Evolutionary conservation across 164 flowering plant species (phyloP).

Genomic region (Magnolia sinica): DNA sequence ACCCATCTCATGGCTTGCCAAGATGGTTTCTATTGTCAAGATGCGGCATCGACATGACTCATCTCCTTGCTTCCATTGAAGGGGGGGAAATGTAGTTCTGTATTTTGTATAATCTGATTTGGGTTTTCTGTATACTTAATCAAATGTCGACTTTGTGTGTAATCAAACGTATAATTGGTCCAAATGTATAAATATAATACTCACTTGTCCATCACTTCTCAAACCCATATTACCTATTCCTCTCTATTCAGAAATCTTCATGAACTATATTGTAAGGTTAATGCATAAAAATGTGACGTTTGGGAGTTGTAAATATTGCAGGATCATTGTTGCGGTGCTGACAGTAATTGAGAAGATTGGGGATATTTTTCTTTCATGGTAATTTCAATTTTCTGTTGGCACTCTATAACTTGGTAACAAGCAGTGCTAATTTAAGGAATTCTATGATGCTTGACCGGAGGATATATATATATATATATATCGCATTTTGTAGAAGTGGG

Average conservation of each 20-base stretch:
- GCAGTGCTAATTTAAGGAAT: background rate
- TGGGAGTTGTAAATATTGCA: slow-evolving; percentile 23
- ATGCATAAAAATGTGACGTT: background rate
- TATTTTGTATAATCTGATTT: too few species aligned
- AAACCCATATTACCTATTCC: background rate
- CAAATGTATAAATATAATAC: background rate
- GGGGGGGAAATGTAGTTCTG: background rate
- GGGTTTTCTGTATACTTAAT: background rate
- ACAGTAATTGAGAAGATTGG: slow-evolving; percentile 55
- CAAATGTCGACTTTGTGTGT: background rate
- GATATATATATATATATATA: too few species aligned
- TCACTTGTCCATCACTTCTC: background rate
- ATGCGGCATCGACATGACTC: too few species aligned
- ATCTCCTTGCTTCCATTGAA: too few species aligned
- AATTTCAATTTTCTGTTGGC: background rate
- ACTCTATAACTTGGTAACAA: background rate
- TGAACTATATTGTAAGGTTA: background rate
- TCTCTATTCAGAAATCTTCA: background rate
- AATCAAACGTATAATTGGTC: background rate
- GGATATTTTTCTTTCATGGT: slow-evolving; percentile 68
- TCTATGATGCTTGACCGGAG: background rate
- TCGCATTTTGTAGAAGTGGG: background rate
- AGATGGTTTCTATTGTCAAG: too few species aligned
- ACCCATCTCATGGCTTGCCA: too few species aligned
- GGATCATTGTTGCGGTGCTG: slow-evolving; percentile 67